Percentiles rank a stretch among this genome's conserved stretches.
These are phyloP conservation scores for Vickermania spadyakhi DNA, from an alignment of 208 protist genomes.

Conservation along the genomic window DNA sequence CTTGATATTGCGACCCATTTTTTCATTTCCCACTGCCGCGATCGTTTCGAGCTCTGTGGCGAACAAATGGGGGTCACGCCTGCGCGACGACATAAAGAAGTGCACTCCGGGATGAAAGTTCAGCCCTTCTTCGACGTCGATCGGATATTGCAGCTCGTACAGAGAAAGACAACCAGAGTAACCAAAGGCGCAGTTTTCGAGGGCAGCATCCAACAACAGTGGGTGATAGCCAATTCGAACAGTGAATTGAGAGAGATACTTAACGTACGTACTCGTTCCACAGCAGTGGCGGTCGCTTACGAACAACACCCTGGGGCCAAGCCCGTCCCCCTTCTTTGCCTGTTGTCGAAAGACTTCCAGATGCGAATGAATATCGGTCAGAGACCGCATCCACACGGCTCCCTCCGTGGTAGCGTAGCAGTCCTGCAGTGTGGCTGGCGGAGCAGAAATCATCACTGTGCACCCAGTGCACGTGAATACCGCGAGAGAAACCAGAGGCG, in stretches of 20 bases:
- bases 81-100: slow-evolving; percentile 15
- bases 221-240: slow-evolving; percentile 60
- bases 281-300: slow-evolving; percentile 29
- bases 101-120: slow-evolving; percentile 38
- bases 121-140: slow-evolving; percentile 53
- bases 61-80: slow-evolving; percentile 28
- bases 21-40: slow-evolving; percentile 17
- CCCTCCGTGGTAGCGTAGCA: slow-evolving; percentile 30
- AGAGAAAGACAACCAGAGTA: slow-evolving; percentile 30
- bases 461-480: slow-evolving; percentile 59
- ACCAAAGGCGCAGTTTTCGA: slow-evolving; percentile 26
- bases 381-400: slow-evolving; percentile 32
- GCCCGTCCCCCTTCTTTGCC: slow-evolving; percentile 13
- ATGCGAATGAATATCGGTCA: slow-evolving; percentile 50
- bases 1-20: slow-evolving; percentile 42
- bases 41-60: slow-evolving; percentile 25
- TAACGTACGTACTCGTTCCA: slow-evolving; percentile 43
- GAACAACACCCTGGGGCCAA: slow-evolving; percentile 54
- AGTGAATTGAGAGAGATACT: slow-evolving; percentile 37
- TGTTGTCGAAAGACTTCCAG: slow-evolving; percentile 37
- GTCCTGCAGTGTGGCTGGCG: slow-evolving; percentile 31
- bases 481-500: slow-evolving; percentile 17
- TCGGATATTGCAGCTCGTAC: slow-evolving; percentile 37
- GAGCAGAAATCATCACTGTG: slow-evolving; percentile 26
- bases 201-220: slow-evolving; percentile 36